phyloP scores from a whole-genome alignment of 495 filamentous ascomycete species.

The Tuber brumale region DNA sequence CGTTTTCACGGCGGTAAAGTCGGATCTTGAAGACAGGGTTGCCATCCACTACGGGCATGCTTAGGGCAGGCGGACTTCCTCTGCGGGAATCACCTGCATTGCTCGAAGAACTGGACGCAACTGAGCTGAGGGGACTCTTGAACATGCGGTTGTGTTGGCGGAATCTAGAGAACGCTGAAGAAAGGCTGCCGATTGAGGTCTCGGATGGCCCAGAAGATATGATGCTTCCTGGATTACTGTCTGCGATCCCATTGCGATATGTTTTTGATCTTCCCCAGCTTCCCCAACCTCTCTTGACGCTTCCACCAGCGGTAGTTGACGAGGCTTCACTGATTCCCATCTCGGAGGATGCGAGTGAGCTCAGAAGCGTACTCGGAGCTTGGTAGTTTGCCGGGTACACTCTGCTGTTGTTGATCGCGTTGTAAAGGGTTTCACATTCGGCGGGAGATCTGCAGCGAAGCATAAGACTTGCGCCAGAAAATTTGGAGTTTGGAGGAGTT shows the following conservation, averaged over 20 bases:
- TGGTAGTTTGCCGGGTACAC: constrained; percentile 37
- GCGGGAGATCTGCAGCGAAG: constrained; percentile 72
- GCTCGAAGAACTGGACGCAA: constrained; percentile 33
- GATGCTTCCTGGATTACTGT: constrained; percentile 31
- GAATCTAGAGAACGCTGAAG: constrained; percentile 44
- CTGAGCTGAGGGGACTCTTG: constrained; percentile 33
- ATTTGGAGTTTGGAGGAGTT: constrained; percentile 66
- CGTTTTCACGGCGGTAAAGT: constrained; percentile 69
- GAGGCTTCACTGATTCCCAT: constrained; percentile 32
- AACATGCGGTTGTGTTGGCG: constrained; percentile 32
- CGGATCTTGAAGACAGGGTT: constrained; percentile 59
- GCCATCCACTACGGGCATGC: constrained; percentile 15
- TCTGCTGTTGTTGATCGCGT: constrained; percentile 61
- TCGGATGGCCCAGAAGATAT: constrained; percentile 50
- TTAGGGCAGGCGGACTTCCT: constrained; percentile 23
- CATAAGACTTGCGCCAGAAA: constrained; percentile 69
- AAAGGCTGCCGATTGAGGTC: constrained; percentile 55
- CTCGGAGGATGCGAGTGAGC: constrained; percentile 33
- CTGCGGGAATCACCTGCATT: constrained; percentile 34
- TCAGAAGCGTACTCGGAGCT: constrained; percentile 26
- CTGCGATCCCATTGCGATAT: constrained; percentile 34
- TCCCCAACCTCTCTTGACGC: constrained; percentile 40
- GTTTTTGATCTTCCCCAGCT: constrained; percentile 39
- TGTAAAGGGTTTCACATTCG: constrained; percentile 76
- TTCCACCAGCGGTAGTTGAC: constrained; percentile 20